Conservation (phyloP, 371 early-diverging fungal species). For the Mortierella sp. region DNA sequence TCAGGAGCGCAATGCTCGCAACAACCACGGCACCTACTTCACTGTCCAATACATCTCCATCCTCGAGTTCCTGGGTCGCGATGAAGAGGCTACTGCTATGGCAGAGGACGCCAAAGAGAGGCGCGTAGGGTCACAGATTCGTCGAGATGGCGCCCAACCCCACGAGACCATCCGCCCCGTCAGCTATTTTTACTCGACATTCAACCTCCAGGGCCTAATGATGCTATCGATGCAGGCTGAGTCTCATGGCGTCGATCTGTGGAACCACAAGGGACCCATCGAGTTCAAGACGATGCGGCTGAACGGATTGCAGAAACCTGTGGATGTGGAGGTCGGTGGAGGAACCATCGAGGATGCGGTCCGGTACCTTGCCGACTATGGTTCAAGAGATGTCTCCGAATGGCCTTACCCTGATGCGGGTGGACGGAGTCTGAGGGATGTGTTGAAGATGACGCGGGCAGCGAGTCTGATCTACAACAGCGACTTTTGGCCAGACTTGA, state of each 20-base stretch:
- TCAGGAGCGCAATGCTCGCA: conserved; percentile 42
- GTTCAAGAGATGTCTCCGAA: conserved; percentile 55
- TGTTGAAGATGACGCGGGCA: conserved; percentile 59
- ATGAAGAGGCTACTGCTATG: conserved; percentile 39
- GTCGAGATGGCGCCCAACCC: conserved; percentile 58
- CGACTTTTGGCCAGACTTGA: conserved; percentile 40
- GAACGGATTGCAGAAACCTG: conserved; percentile 17
- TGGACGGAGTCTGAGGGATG: conserved; percentile 33
- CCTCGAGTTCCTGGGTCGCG: conserved; percentile 57
- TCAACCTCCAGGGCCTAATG: conserved; percentile 60
- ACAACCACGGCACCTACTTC: conserved; percentile 61
- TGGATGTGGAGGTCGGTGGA: conserved; percentile 33
- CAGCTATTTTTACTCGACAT: conserved; percentile 61
- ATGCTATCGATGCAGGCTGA: conserved; percentile 49
- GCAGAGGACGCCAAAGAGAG: conserved; percentile 28
- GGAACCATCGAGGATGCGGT: conserved; percentile 61
- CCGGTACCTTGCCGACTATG: conserved; percentile 64
- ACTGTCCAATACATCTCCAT: conserved; percentile 61
- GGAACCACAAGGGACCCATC: conserved; percentile 39
- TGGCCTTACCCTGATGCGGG: conserved; percentile 61
- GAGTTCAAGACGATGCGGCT: conserved; percentile 17
- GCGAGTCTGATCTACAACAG: conserved; percentile 62
- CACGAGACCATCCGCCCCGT: conserved; percentile 56
- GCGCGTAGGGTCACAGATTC: conserved; percentile 56
- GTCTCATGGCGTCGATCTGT: conserved; percentile 41